Evolutionary conservation across 2,329 filamentous ascomycete species (phyloP).

Genomic region (Epichloe glyceriae): DNA sequence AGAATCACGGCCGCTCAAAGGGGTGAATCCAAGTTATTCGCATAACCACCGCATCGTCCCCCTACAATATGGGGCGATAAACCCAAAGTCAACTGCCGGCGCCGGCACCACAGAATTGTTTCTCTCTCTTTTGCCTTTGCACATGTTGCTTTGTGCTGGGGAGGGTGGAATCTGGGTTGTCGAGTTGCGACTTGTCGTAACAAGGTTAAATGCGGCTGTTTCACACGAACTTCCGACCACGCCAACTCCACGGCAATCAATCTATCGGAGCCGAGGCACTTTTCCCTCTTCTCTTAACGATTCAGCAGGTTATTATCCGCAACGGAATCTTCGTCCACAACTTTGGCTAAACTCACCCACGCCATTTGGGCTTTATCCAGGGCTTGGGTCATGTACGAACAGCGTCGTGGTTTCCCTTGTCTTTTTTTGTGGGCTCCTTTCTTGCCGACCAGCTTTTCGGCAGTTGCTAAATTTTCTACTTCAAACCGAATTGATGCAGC

Average conservation of each 20-base stretch:
- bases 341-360: background rate
- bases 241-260: background rate
- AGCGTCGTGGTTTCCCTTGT: background rate
- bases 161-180: no score
- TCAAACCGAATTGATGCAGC: background rate
- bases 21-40: constrained; percentile 1
- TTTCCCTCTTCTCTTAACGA: background rate
- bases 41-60: background rate
- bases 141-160: no score
- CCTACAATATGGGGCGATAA: background rate
- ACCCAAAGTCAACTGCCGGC: background rate
- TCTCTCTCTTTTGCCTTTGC: background rate
- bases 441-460: background rate
- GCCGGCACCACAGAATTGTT: background rate
- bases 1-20: constrained; percentile 4
- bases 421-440: background rate
- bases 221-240: background rate
- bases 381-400: background rate
- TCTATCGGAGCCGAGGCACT: background rate
- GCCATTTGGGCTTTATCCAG: background rate
- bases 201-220: background rate
- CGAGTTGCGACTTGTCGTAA: background rate
- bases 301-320: no score
- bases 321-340: background rate
- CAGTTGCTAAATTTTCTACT: background rate